Base-by-base conservation (phyloP, 202 grass and related monocot genomes). In the Carex arenaria region DNA sequence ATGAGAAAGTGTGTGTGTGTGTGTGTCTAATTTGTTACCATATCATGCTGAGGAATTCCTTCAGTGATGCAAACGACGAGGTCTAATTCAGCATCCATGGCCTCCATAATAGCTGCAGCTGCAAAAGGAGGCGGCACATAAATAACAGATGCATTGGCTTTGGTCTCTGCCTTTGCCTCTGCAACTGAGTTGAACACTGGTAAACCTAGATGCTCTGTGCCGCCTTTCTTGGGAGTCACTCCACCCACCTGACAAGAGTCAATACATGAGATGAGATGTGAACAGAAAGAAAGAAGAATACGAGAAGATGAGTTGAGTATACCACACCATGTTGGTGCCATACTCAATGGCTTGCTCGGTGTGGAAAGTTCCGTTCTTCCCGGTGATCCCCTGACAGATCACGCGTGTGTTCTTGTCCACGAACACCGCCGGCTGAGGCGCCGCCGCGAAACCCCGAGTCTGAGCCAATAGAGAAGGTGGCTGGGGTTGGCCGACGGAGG, bases 271-370 rank as follows among this genome's bases (percentile, higher is more conserved):
- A 60, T 19, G 57, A 60, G 57, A 49, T 49, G 10, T 11, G 7
- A 51, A 13, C 7, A 10, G 70, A 77, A 61, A 9, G 22, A 20
- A 26, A 10, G 77, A 66, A 23, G 14, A 20, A 26, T 7, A 45
- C 32, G 40, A 14, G 7, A 18, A 11, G 63, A 51, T 51, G 0
- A 51, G 22, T 28, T 12, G 2, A 75, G 8, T 86, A 20, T 83
- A 94, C 93, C 96, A 98, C 95, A 97, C 93, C 96, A 98, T 98
- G 72, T 93, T 98, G 72, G 96, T 98, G 51, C 96, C 96, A 26
- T 95, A 98, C 86, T 98, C 96, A 89, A 98, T 95, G 91, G 96
- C 96, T 82, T 98, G 96, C 84, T 98, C 96, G 72, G 96, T 98
- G 89, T 98, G 96, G 86, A 98, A 98, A 53, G 96, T 98, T 36